Base-by-base conservation (phyloP, 1,139 yeast genomes). In the Candida tetrigidarum region DNA sequence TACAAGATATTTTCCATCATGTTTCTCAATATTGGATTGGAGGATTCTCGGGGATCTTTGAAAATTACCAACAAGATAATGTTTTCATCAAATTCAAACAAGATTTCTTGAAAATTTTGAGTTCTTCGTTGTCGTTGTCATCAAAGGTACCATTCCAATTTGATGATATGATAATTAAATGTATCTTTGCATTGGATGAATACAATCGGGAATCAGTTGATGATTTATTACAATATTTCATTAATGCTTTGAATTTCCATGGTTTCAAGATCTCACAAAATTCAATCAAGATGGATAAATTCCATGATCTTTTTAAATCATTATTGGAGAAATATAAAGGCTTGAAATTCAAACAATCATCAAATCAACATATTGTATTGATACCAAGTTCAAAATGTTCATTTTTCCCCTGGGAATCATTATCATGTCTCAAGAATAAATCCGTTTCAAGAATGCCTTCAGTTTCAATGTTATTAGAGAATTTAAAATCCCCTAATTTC, bases 371-470 rank as follows among this genome's bases (percentile, higher is more conserved):
- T 60, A 69, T 84, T 2, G 81, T 92, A 2, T 66, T 93, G 42
- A 69, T 93, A 8, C 80, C 90, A 3, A 84, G 91, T 39, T 74
- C 83, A 37, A 67, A 69, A 7, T 84, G 95, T 53, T 79, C 80
- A 10, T 64, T 68, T 23, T 73, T 93, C 39, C 98, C 98, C 0
- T 93, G 98, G 98, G 99, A 93, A 59, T 84, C 91, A 0, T 62
- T 92, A 28, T 76, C 82, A 0, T 71, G 78, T 39, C 61, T 92
- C 46, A 63, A 78, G 39, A 58, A 59, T 0, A 67, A 66, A 36
- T 82, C 96, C 0, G 78, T 88, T 0, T 80, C 96, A 0, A 71
- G 98, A 48, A 79, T 91, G 60, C 96, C 97, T 0, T 85, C 96
- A 0, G 56, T 87, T 9, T 58, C 64, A 1, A 57, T 74, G 39